Conservation (phyloP, 2,329 filamentous ascomycete genomes). For the Pestalotiopsis sp. region DNA sequence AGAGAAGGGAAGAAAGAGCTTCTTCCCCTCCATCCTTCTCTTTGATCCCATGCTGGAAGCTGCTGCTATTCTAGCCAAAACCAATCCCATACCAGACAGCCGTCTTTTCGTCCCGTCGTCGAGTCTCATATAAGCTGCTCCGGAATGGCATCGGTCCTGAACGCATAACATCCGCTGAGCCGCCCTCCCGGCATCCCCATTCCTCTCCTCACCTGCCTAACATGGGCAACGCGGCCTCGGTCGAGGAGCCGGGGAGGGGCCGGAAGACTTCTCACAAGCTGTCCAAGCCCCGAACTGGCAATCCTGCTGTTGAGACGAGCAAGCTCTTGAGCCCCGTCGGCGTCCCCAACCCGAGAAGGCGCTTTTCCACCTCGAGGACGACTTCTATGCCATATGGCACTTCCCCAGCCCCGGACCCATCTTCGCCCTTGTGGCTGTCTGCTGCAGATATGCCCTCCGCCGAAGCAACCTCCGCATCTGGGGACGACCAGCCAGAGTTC, state of each 20-base stretch:
- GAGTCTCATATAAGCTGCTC: background rate
- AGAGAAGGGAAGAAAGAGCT: background rate
- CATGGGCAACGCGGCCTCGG: constrained; percentile 56
- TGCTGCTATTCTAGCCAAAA: background rate
- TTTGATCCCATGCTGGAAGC: background rate
- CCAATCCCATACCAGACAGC: too few species aligned
- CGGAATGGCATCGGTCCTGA: background rate
- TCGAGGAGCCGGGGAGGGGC: constrained; percentile 41
- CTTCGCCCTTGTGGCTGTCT: constrained; percentile 15
- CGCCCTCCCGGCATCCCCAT: constrained; percentile 22
- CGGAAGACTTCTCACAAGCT: constrained; percentile 48
- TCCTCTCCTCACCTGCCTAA: constrained; percentile 22
- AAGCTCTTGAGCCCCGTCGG: constrained; percentile 41
- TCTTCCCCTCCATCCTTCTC: background rate
- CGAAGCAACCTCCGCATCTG: constrained; percentile 10
- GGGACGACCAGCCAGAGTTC: constrained; percentile 10
- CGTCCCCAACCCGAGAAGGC: constrained; percentile 32
- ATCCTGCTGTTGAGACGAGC: constrained; percentile 38
- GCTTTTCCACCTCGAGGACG: constrained; percentile 30
- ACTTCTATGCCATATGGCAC: constrained; percentile 25
- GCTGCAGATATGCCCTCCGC: background rate
- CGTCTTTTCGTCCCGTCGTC: background rate
- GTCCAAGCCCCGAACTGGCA: constrained; percentile 50
- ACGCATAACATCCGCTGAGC: constrained; percentile 3
- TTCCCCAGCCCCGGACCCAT: constrained; percentile 22